Conservation (phyloP, 495 filamentous ascomycete genomes). For the Xylaria grammica region DNA sequence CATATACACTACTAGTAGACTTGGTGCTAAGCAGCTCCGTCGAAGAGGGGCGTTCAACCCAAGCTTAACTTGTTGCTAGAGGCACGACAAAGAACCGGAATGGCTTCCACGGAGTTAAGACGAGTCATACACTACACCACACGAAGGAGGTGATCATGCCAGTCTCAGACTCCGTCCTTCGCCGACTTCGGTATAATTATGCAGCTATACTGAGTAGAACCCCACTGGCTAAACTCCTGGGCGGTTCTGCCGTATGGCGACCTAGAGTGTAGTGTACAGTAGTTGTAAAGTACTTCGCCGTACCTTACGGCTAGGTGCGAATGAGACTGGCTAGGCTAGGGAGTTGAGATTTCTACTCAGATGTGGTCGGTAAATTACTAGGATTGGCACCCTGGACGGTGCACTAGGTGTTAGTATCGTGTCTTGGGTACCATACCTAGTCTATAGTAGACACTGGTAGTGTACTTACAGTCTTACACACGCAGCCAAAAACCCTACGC, state of each 20-base stretch:
- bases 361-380: too few species aligned
- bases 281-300: too few species aligned
- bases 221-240: not conserved
- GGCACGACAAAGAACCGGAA: conserved; percentile 23
- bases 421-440: not conserved
- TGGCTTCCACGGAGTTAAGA: not conserved
- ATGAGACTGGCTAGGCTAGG: too few species aligned
- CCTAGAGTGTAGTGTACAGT: too few species aligned
- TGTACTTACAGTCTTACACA: too few species aligned
- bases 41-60: not conserved
- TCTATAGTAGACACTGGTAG: not conserved
- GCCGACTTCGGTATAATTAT: conserved; percentile 19
- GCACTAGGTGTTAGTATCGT: not conserved
- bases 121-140: conserved; percentile 1
- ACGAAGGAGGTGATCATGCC: conserved; percentile 7
- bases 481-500: too few species aligned
- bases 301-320: too few species aligned
- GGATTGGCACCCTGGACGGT: too few species aligned
- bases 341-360: too few species aligned
- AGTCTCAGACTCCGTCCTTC: conserved; percentile 14
- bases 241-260: too few species aligned
- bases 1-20: too few species aligned
- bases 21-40: not conserved
- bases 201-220: not conserved
- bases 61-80: not conserved